Evolutionary conservation across 148 eudicot genomes (phyloP).

Genomic region (Chenopodium album): DNA sequence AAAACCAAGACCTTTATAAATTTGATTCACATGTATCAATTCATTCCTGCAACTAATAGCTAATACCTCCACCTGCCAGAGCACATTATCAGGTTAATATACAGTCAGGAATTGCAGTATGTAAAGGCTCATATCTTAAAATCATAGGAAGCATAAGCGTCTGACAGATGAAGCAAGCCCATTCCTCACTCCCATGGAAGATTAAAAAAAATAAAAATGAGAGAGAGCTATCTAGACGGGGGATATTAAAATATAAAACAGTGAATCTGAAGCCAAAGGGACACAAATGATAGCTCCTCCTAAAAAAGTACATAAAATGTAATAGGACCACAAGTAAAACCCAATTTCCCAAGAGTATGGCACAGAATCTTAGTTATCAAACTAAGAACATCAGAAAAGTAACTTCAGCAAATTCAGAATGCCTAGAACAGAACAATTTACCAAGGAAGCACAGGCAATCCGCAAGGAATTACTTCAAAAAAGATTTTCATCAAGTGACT

Average conservation of each 20-base stretch:
- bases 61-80: slow-evolving; percentile 63
- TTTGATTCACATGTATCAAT: slow-evolving; percentile 46
- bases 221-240: not conserved
- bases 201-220: not conserved
- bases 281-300: not conserved
- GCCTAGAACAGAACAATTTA: not conserved
- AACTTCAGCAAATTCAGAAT: not conserved
- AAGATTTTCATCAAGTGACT: not conserved
- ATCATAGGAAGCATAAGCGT: not conserved
- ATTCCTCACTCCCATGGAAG: not conserved
- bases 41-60: slow-evolving; percentile 56
- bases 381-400: not conserved
- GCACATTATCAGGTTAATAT: slow-evolving; percentile 3
- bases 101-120: not conserved
- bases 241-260: not conserved
- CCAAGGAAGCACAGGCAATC: not conserved
- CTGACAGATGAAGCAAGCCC: not conserved
- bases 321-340: not conserved
- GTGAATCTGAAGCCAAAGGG: not conserved
- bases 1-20: slow-evolving; percentile 43
- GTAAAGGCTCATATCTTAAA: not conserved
- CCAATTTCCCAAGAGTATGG: not conserved
- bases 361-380: not conserved
- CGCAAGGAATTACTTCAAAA: not conserved
- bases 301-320: not conserved